Conservation (phyloP, 345 rosid species). For the Draba incana region DNA sequence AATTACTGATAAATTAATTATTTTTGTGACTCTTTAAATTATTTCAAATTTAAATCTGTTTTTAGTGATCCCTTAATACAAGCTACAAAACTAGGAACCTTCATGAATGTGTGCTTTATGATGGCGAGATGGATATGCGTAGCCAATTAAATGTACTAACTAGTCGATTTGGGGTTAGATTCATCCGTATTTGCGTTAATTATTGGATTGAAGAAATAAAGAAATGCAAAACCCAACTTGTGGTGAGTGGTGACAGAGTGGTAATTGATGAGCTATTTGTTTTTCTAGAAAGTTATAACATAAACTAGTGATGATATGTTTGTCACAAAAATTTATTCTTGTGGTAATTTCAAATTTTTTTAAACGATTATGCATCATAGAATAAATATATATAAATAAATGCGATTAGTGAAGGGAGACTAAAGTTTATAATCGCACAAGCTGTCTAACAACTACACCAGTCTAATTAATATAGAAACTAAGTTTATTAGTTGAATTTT, state of each 20-base stretch:
- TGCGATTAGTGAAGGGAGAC: background rate
- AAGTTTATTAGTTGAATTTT: background rate
- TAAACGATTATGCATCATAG: too few species aligned
- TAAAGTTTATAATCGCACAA: constrained; percentile 1
- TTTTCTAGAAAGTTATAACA: background rate
- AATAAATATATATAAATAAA: background rate
- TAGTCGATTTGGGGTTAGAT: constrained; percentile 15
- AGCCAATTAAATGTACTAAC: background rate
- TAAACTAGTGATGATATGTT: too few species aligned
- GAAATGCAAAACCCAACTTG: constrained; percentile 9
- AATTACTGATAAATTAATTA: background rate
- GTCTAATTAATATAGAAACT: background rate
- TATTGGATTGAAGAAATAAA: constrained; percentile 3
- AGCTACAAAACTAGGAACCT: constrained; percentile 7
- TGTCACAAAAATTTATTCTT: too few species aligned
- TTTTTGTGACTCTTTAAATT: background rate
- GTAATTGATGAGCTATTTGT: background rate
- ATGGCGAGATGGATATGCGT: background rate
- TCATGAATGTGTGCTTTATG: background rate
- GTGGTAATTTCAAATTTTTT: too few species aligned
- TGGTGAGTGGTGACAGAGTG: constrained; percentile 13
- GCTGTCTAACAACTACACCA: background rate
- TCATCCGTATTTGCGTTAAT: constrained; percentile 10
- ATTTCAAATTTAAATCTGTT: background rate
- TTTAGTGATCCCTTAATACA: background rate